These are phyloP conservation scores for Ophiostoma sp. DNA, from an alignment of 2,329 filamentous ascomycete genomes.

Conservation along the genomic window DNA sequence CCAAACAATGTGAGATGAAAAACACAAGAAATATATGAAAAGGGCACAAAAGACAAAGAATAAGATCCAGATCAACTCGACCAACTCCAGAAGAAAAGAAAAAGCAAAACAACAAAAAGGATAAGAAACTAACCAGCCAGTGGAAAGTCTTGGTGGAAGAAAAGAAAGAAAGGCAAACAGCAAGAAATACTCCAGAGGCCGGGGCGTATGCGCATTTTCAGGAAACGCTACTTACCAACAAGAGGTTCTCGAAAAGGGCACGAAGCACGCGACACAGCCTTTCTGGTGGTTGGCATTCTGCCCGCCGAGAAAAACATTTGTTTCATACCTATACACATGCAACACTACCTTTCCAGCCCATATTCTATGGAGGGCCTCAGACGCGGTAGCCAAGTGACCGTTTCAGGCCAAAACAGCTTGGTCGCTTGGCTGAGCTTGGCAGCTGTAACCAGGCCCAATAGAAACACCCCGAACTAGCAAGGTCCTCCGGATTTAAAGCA, in stretches of 20 bases:
- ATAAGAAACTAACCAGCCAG: slow-evolving; percentile 1
- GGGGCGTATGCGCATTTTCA: background rate
- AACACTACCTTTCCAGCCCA: background rate
- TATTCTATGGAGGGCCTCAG: background rate
- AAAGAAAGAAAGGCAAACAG: background rate
- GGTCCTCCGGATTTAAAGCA: background rate
- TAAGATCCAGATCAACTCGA: background rate
- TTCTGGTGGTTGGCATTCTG: background rate
- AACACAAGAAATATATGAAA: background rate
- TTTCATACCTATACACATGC: background rate
- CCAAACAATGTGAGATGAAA: background rate
- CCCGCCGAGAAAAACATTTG: background rate
- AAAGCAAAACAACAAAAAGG: background rate
- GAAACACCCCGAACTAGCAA: background rate
- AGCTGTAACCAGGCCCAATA: background rate
- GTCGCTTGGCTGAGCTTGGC: slow-evolving; percentile 8
- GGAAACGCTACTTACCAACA: background rate
- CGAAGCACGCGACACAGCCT: background rate
- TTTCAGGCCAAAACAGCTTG: slow-evolving; percentile 7
- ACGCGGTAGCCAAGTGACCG: background rate
- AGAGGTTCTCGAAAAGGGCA: background rate
- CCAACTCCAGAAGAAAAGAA: background rate
- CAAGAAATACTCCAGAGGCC: background rate
- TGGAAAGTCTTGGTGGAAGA: background rate
- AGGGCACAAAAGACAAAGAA: background rate